phyloP scores from a whole-genome alignment of 805 yeast genomes.

The Pichia manshurica region DNA sequence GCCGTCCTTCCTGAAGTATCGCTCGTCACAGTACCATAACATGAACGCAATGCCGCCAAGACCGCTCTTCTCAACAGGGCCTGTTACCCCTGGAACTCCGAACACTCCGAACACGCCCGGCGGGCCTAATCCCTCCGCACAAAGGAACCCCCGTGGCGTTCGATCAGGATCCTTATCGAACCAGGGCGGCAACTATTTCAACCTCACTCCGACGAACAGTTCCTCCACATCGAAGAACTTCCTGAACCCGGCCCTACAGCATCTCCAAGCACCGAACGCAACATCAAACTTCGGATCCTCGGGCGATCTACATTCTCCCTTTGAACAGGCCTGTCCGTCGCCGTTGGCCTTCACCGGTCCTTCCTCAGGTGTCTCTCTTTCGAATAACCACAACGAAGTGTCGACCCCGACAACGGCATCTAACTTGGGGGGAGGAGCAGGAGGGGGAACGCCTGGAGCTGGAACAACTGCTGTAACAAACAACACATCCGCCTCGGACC shows the following conservation, averaged over 20 bases:
- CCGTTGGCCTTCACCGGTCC: not conserved
- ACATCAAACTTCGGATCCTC: no score
- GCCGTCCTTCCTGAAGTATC: constrained; percentile 3
- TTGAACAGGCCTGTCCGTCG: not conserved
- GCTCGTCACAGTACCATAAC: not conserved
- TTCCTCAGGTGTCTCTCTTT: not conserved
- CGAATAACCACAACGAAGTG: no score
- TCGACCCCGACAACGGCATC: no score
- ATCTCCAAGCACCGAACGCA: no score
- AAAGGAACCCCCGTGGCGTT: constrained; percentile 2
- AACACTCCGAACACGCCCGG: constrained; percentile 4
- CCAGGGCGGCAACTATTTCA: not conserved
- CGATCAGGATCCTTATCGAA: constrained; percentile 2
- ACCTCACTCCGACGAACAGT: not conserved
- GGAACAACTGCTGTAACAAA: not conserved
- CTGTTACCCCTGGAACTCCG: constrained; percentile 8
- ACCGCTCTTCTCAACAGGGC: constrained; percentile 6
- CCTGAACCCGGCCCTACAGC: no score
- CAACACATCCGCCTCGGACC: constrained; percentile 14
- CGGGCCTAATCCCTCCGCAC: not conserved
- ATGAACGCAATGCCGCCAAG: not conserved
- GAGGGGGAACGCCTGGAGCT: no score
- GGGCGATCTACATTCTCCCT: no score
- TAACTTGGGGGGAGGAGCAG: no score
- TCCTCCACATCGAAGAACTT: no score